Evolutionary conservation across 129 eudicot genomes (phyloP), one percentile per base, ranked within the genome.

Genomic region (Kitagawia praeruptora): DNA sequence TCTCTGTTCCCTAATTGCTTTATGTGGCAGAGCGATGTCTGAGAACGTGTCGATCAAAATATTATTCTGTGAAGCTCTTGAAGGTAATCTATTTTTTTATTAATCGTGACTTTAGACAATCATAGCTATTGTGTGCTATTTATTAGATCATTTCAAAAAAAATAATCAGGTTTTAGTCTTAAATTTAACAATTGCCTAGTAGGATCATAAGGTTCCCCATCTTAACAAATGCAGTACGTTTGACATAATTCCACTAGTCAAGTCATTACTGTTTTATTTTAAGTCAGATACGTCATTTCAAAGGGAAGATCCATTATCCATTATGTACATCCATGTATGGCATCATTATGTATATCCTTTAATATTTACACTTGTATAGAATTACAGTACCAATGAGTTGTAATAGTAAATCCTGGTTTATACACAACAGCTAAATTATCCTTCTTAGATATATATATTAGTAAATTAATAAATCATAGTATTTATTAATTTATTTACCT

Each of bases 11-110:
- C 25, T 83, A 92, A 64, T 25, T 92, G 54, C 85, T 96, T 66
- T 92, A 96, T 72, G 76, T 87, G 38, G 91, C 91, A 40, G 98
- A 92, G 77, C 84, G 99, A 79, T 84, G 85, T 76, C 75, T 96
- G 85, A 88, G 98, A 79, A 90, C 93, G 49, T 87, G 93, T 75
- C 86, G 99, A 37, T 96, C 98, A 69, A 90, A 92, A 83, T 90
- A 85, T 34, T 86, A 84, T 76, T 81, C 92, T 34, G 96, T 91
- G 34, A 90, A 81, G 85, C 93, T 96, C 79, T 66, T 92, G 80
- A 96, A 96, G 97, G 98, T 93, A 81, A 82, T 25, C 14, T 21
- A n/a, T 78, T 46, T 27, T 27, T 40, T 25, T 46, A 13, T 25
- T 53, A 23, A 8, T 9, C 41, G 0, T 46, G 31, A 14, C n/a